Percentiles rank a stretch among this genome's conserved stretches.
phyloP scores from a whole-genome alignment of 2,329 filamentous ascomycete genomes.

The Botrytis sinoallii region DNA sequence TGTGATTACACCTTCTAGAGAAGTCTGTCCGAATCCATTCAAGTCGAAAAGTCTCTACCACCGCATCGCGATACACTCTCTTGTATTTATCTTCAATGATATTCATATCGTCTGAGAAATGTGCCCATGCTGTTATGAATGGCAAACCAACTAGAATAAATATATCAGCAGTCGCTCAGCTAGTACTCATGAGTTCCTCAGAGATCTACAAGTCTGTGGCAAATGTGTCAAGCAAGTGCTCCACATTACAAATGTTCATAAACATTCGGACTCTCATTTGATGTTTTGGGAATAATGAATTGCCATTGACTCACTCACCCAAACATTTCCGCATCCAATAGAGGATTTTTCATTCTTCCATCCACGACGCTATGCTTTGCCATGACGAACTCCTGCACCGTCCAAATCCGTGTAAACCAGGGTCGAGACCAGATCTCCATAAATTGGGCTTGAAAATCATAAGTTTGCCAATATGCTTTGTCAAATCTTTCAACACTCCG shows the following conservation, averaged over 20 bases:
- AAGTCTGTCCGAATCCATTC: slow-evolving; percentile 6
- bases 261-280: too few relatives aligned
- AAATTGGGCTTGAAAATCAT: slow-evolving; percentile 1
- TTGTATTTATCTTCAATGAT: slow-evolving; percentile 11
- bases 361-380: not conserved
- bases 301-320: not conserved
- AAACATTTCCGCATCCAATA: slow-evolving; percentile 9
- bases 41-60: slow-evolving; percentile 8
- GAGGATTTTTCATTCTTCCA: slow-evolving; percentile 14
- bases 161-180: not conserved
- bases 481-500: slow-evolving; percentile 2
- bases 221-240: too few relatives aligned
- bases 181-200: not conserved
- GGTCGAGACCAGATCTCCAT: slow-evolving; percentile 8
- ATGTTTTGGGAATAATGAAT: too few relatives aligned
- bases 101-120: not conserved
- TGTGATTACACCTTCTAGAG: not conserved
- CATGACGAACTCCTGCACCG: slow-evolving; percentile 21
- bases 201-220: too few relatives aligned
- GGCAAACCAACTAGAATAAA: slow-evolving; percentile 8
- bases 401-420: slow-evolving; percentile 24
- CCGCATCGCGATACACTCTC: not conserved
- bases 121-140: slow-evolving; percentile 14
- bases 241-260: too few relatives aligned
- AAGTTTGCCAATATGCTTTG: slow-evolving; percentile 1